Evolutionary conservation across 345 rosid genomes (phyloP).

Genomic region (Alliaria petiolata): DNA sequence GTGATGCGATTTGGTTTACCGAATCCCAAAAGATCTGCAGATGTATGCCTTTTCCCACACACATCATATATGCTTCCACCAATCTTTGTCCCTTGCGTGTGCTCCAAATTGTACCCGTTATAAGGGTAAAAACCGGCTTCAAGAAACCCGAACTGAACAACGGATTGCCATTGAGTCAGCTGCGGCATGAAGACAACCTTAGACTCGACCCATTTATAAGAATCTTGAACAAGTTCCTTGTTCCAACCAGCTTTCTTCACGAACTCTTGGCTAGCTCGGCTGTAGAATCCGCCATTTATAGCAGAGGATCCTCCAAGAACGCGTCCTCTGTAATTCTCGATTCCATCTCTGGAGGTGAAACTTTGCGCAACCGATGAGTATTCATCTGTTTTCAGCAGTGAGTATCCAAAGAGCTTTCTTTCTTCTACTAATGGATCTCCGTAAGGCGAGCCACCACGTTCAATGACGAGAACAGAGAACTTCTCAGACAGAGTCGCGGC

Average conservation of each 20-base stretch:
- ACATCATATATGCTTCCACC: constrained; percentile 64
- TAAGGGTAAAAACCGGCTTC: constrained; percentile 71
- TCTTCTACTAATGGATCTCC: constrained; percentile 51
- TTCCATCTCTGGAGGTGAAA: constrained; percentile 56
- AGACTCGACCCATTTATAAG: constrained; percentile 74
- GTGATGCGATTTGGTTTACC: constrained; percentile 45
- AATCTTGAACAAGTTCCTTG: constrained; percentile 48
- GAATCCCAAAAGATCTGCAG: constrained; percentile 64
- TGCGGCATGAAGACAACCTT: constrained; percentile 52
- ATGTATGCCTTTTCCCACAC: constrained; percentile 55
- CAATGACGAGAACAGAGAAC: constrained; percentile 58
- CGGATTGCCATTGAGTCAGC: constrained; percentile 66
- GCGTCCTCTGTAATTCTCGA: constrained; percentile 46
- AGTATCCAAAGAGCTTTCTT: constrained; percentile 43
- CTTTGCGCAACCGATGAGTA: constrained; percentile 57
- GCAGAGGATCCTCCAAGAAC: constrained; percentile 73
- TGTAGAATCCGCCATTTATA: constrained; percentile 69
- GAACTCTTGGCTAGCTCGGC: constrained; percentile 61
- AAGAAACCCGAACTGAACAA: constrained; percentile 57
- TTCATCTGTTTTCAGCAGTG: constrained; percentile 54
- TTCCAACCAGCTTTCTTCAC: constrained; percentile 58
- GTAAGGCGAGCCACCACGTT: constrained; percentile 63
- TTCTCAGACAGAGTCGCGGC: constrained; percentile 63
- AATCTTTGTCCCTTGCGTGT: constrained; percentile 67
- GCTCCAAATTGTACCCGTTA: constrained; percentile 64